These are phyloP conservation scores for Rhinocladiella mackenziei DNA, from an alignment of 2,329 filamentous ascomycete genomes.

Conservation along the genomic window DNA sequence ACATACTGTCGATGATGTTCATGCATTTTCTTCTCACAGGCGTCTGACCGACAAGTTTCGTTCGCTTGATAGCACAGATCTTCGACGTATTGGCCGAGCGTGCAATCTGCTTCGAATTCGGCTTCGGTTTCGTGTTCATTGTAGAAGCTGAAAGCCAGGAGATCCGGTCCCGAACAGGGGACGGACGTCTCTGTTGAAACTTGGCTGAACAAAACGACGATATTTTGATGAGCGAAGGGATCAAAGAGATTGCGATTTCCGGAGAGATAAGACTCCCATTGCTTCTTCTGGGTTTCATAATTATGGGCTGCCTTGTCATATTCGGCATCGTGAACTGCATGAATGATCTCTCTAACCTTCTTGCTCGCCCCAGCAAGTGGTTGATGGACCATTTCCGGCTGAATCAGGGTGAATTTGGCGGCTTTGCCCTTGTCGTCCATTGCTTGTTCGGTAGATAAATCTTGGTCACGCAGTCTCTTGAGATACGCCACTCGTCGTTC, in stretches of 20 bases:
- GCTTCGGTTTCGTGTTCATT: constrained; percentile 72
- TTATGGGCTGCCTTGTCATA: constrained; percentile 93
- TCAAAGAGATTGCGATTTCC: constrained; percentile 88
- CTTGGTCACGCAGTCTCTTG: constrained; percentile 74
- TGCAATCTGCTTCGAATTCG: constrained; percentile 78
- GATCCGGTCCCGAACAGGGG: constrained; percentile 82
- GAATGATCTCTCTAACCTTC: constrained; percentile 87
- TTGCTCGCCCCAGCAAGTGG: constrained; percentile 73
- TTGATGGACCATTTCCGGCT: constrained; percentile 89
- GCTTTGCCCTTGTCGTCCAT: constrained; percentile 60
- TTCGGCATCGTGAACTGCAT: constrained; percentile 92
- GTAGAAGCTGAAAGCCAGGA: constrained; percentile 90
- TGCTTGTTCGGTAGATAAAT: constrained; percentile 38
- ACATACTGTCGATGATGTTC: constrained; percentile 97
- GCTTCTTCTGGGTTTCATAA: constrained; percentile 87
- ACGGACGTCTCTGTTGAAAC: constrained; percentile 93
- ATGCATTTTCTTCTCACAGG: constrained; percentile 81
- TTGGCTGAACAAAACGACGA: constrained; percentile 87
- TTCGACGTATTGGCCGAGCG: constrained; percentile 91
- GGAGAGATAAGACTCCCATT: constrained; percentile 93
- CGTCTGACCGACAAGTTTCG: constrained; percentile 73
- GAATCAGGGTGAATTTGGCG: constrained; percentile 82
- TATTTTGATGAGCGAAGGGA: constrained; percentile 92
- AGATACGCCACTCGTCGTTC: constrained; percentile 79
- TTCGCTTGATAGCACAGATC: constrained; percentile 75